Evolutionary conservation across 2,329 filamentous ascomycete species (phyloP), one percentile per base, ranked within the genome.

Genomic region (Stachybotrys elegans): DNA sequence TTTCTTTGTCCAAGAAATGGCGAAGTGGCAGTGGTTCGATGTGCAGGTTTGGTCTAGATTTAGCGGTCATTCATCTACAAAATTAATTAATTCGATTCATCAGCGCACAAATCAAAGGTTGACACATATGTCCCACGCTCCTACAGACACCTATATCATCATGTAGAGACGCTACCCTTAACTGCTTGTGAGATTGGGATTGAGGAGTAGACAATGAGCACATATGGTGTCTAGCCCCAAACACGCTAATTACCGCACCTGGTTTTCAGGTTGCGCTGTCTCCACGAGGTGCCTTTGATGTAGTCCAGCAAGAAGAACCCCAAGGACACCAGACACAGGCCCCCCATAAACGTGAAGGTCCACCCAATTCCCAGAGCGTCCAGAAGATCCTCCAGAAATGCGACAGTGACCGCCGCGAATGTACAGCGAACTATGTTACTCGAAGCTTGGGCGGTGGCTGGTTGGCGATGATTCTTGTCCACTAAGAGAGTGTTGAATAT

Each of bases 1-100:
- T 47, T 58, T 19, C 44, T 57, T 7, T 58, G 52, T 45, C 55
- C 54, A 14, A 51, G 48, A 42, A 57, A 56, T 39, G 51, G 51
- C 13, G 48, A 49, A 17, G 48, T 55, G 42, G 54, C 49, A n/a
- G 46, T 56, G 21, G 51, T 55, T 17, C 45, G 34, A 20, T 53
- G 40, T 42, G 27, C 25, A 29, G 45, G 14, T 22, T 22, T 32
- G 34, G 23, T 27, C 22, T 51, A 32, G 41, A 25, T 27, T 21
- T n/a, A n/a, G n/a, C n/a, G n/a, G n/a, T n/a, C n/a, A n/a, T n/a
- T n/a, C n/a, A n/a, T n/a, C n/a, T n/a, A n/a, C n/a, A n/a, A n/a
- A n/a, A n/a, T n/a, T n/a, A n/a, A n/a, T n/a, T n/a, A n/a, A n/a
- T n/a, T n/a, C n/a, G n/a, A n/a, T n/a, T n/a, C n/a, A n/a, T n/a